Evolutionary conservation across 768 basidiomycete species (phyloP), one percentile per base, ranked within the genome.

Genomic region (Lactarius psammicola): DNA sequence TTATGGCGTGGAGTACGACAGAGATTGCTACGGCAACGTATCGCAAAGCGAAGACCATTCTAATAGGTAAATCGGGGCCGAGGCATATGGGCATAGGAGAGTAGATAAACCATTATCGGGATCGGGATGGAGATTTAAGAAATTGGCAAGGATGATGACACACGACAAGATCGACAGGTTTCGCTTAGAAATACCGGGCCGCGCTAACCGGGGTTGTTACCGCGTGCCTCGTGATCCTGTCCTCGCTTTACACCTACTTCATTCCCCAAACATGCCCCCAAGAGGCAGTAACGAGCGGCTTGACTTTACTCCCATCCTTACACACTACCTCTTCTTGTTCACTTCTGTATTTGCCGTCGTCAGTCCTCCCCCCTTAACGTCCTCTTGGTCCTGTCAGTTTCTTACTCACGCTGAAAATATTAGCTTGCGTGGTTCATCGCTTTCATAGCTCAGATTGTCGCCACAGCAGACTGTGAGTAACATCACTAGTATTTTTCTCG

Each of bases 301-400:
- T 70, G 92, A 94, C 77, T 90, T 94, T 64, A 92, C 89, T 1
- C 94, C 92, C 67, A 90, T 96, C 68, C 81, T 94, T 64, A 92
- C 92, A 20, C 94, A 96, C 74, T 94, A 95, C 74, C 83, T 96
- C 73, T 95, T 96, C 74, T 82, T 96, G 31, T 88, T 92, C 74
- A 96, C 95, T 1, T 88, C 88, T 66, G 83, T 94, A 60, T 83
- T 97, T 56, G 81, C 93, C 36, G 74, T 92, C 64, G 92, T 94
- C 69, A 71, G 91, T 81, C 42, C 5, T 42, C 70, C 44, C n/a
- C 20, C 15, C 2, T 36, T 40, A 5, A 4, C 13, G 1, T 20
- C n/a, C 54, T 26, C 23, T 28, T 15, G 3, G 34, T 26, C 26
- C 18, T 26, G 9, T 42, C 31, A 36, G 53, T 53, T 30, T 63